A percentile compares a stretch with the other conserved stretches of the same genome.
phyloP scores from a whole-genome alignment of 1,284 basidiomycete genomes.

The Cryptococcus sp. region DNA sequence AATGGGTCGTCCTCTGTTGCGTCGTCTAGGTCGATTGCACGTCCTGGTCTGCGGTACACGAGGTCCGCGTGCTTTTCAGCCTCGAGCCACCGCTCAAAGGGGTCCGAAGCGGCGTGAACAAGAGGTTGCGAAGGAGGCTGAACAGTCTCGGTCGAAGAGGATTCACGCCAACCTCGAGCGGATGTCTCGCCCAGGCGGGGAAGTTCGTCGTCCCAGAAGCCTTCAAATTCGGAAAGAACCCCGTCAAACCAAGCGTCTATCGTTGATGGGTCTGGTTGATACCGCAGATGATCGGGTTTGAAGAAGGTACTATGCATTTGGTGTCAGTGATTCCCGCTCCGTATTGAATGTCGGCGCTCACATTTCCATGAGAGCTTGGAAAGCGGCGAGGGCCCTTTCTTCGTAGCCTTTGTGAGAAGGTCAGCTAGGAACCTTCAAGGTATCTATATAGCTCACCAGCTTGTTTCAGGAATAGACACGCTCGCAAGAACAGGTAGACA shows the following conservation, averaged over 20 bases:
- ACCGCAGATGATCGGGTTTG: slow-evolving; percentile 37
- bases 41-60: slow-evolving; percentile 58
- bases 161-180: slow-evolving; percentile 52
- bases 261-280: slow-evolving; percentile 6
- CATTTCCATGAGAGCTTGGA: slow-evolving; percentile 58
- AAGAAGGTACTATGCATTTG: slow-evolving; percentile 50
- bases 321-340: slow-evolving; percentile 1
- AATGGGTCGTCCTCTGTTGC: slow-evolving; percentile 72
- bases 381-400: slow-evolving; percentile 55
- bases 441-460: slow-evolving; percentile 62
- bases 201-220: slow-evolving; percentile 57
- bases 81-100: slow-evolving; percentile 68
- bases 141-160: slow-evolving; percentile 1
- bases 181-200: slow-evolving; percentile 56
- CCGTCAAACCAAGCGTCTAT: slow-evolving; percentile 26
- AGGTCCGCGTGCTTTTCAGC: slow-evolving; percentile 62
- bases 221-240: slow-evolving; percentile 51
- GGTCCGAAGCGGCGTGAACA: slow-evolving; percentile 54
- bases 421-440: not conserved
- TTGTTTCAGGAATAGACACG: slow-evolving; percentile 63
- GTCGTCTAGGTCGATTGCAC: slow-evolving; percentile 60
- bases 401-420: slow-evolving; percentile 48
- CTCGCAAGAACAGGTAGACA: slow-evolving; percentile 48
- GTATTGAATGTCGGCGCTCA: slow-evolving; percentile 19
- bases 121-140: not conserved